Evolutionary conservation across 768 basidiomycete genomes (phyloP).

Genomic region (Calocybe cyanea): DNA sequence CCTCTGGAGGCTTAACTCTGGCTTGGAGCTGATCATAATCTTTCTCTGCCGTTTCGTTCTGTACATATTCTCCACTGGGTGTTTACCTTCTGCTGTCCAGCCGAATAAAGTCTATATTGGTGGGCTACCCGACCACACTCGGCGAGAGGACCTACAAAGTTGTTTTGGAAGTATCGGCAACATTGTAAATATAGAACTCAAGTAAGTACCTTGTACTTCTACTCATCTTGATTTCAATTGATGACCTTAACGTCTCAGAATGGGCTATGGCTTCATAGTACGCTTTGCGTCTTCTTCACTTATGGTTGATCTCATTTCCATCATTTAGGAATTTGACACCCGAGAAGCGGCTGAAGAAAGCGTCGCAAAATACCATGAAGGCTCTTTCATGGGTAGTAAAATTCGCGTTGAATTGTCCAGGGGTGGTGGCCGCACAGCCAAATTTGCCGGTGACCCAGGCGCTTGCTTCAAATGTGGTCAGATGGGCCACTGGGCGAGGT

Average conservation of each 20-base stretch:
- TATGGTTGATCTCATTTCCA: constrained; percentile 7
- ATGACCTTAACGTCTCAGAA: constrained; percentile 40
- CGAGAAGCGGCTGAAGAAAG: constrained; percentile 82
- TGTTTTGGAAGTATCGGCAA: constrained; percentile 85
- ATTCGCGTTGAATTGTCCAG: constrained; percentile 85
- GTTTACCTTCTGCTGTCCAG: constrained; percentile 74
- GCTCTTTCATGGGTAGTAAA: constrained; percentile 89
- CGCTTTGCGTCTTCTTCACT: constrained; percentile 21
- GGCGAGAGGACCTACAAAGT: constrained; percentile 77
- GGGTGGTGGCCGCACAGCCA: constrained; percentile 77
- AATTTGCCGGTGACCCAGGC: constrained; percentile 80
- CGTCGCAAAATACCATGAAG: constrained; percentile 85
- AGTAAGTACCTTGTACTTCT: constrained; percentile 48
- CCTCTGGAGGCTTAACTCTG: constrained; percentile 37
- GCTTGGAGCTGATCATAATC: constrained; percentile 40
- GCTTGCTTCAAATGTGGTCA: constrained; percentile 88
- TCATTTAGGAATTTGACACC: constrained; percentile 72
- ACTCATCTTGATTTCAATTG: constrained; percentile 11
- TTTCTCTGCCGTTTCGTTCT: constrained; percentile 46
- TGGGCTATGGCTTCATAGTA: constrained; percentile 91
- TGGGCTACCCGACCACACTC: constrained; percentile 83
- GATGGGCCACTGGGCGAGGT: constrained; percentile 89
- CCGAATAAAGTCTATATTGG: constrained; percentile 94
- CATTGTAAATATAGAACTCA: constrained; percentile 75
- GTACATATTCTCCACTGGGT: constrained; percentile 51